Evolutionary conservation across 23 red algal species (phyloP).

Genomic region (Chondrus crispus): DNA sequence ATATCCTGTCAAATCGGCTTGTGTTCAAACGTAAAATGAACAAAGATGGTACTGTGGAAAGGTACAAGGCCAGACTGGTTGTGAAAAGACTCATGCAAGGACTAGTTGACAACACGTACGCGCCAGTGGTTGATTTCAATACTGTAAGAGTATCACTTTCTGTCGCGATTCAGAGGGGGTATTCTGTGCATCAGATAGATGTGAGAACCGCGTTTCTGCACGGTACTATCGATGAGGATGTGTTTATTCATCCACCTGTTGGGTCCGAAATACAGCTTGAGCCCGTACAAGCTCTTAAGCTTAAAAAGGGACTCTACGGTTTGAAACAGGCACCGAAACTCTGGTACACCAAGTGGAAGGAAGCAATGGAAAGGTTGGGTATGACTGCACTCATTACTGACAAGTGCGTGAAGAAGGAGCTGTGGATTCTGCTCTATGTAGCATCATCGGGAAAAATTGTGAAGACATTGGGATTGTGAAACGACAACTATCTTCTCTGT

Average conservation of each 20-base stretch:
- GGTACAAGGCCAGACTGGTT: constrained; percentile 48
- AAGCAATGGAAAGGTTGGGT: neutral
- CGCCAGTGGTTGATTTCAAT: constrained; percentile 32
- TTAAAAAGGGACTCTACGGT: neutral
- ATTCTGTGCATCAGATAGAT: constrained; percentile 18
- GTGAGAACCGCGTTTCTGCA: constrained; percentile 57
- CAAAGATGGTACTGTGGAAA: neutral
- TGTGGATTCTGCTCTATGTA: neutral
- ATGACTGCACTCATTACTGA: neutral
- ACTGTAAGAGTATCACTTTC: neutral
- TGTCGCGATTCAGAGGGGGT: constrained; percentile 12
- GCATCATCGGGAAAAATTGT: too few species aligned
- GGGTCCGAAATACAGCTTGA: too few species aligned
- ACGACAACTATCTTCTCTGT: too few species aligned
- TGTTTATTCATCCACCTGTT: too few species aligned
- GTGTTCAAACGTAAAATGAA: neutral
- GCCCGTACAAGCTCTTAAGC: neutral
- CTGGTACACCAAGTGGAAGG: constrained; percentile 14
- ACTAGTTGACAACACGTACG: neutral
- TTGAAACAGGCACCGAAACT: neutral
- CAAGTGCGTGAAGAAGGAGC: neutral
- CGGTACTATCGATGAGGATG: constrained; percentile 23
- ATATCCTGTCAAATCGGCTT: neutral
- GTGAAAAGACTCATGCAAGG: constrained; percentile 28
- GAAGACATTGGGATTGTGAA: neutral